Base-by-base conservation (phyloP, 805 yeast genomes). In the Zygosaccharomyces lentus region DNA sequence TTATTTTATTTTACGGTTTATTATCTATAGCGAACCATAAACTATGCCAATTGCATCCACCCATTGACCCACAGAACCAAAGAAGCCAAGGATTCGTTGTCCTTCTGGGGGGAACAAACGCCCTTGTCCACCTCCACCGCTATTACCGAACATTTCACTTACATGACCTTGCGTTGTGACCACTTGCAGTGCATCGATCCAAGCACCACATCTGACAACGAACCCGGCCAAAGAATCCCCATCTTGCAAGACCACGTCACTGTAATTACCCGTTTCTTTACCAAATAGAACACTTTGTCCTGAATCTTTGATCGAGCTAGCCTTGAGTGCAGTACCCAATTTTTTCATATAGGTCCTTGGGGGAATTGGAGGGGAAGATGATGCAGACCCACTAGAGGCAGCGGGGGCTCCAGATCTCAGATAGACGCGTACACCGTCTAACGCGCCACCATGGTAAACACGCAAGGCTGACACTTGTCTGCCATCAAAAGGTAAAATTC, bases 121-220 rank as follows among this genome's bases (percentile, higher is more conserved):
- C 27, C 79, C 76, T 6, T 73, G 60, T 3, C 83, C 75, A 8
- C 85, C 84, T 6, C 97, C 97, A 6, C 73, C 72, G 1, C 68
- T 61, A 40, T 85, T 85, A 10, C 97, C 97, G 53, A 70, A 76
- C 73, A 78, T 66, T 1, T 72, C 73, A 32, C 84, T 76, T 1
- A 69, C 56, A 49, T 81, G 70, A 1, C 84, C 84, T 3, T 60
- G 59, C 46, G 68, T 70, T 2, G 95, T 85, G 15, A 80, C 71
- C 27, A 93, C 68, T 59, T 86, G 93, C 17, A 87, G 69, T 1
- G 84, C 96, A 70, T 93, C 98, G 4, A 93, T 71, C 97, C 98
- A 93, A 1, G 74, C 80, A 9, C 98, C 98, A 34, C 80, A 72
- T 52, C 95, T 73, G 37, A 88, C 67, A 35, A 75, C 72, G 45